These are phyloP conservation scores for Saccharum hybrid DNA, from an alignment of 202 grass and related monocot genomes.

Conservation along the genomic window DNA sequence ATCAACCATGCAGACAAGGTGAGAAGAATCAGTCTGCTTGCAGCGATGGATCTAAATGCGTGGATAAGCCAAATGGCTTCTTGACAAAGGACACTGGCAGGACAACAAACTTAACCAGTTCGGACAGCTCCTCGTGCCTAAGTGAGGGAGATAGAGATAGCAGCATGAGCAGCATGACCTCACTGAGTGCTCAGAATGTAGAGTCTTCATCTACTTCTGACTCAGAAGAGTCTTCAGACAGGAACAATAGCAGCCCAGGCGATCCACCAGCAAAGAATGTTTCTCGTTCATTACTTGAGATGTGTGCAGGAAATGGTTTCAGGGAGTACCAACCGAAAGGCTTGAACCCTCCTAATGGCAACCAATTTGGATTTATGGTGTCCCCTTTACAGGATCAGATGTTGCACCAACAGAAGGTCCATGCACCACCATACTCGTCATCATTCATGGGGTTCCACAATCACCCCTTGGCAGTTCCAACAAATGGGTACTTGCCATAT, in stretches of 20 bases:
- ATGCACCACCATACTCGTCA: slow-evolving; percentile 54
- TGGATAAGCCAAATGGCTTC: slow-evolving; percentile 38
- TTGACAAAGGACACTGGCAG: slow-evolving; percentile 39
- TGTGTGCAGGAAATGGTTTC: slow-evolving; percentile 53
- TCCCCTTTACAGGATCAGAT: slow-evolving; percentile 34
- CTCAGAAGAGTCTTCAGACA: slow-evolving; percentile 79
- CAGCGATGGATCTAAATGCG: slow-evolving; percentile 9
- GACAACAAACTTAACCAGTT: slow-evolving; percentile 47
- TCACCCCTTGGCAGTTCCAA: slow-evolving; percentile 51
- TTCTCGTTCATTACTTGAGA: slow-evolving; percentile 52
- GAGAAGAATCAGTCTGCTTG: slow-evolving; percentile 40
- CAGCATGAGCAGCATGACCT: slow-evolving; percentile 70
- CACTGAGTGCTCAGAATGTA: slow-evolving; percentile 65
- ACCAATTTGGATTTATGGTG: slow-evolving; percentile 30
- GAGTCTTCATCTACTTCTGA: slow-evolving; percentile 80
- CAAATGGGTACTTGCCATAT: slow-evolving; percentile 62
- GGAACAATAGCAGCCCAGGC: slow-evolving; percentile 53
- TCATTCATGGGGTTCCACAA: slow-evolving; percentile 57
- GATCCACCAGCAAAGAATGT: slow-evolving; percentile 41
- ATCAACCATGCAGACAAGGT: slow-evolving; percentile 29
- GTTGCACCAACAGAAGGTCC: slow-evolving; percentile 48
- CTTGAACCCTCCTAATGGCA: slow-evolving; percentile 30
- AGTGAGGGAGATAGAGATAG: slow-evolving; percentile 77
- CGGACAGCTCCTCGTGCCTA: slow-evolving; percentile 76
- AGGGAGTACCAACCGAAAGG: slow-evolving; percentile 50